A percentile compares a stretch with the other conserved stretches of the same genome.
Conservation (phyloP, 176 grass and related monocot genomes). For the Rhipidocladum racemiflorum region DNA sequence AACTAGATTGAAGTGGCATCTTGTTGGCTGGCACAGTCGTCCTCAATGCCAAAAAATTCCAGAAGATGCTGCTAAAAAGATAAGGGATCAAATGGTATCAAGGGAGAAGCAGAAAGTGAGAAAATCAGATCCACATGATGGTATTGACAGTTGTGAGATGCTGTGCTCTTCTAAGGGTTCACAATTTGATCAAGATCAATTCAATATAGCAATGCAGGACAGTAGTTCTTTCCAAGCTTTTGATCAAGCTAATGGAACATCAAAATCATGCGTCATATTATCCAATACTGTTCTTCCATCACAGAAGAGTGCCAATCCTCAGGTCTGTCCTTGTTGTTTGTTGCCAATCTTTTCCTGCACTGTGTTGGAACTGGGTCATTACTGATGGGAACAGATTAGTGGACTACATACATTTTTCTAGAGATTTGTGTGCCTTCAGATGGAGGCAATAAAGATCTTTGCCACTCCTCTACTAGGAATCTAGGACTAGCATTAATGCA, state of each 20-base stretch:
- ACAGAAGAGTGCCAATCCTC: constrained; percentile 7
- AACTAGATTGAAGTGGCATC: constrained; percentile 45
- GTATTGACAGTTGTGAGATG: constrained; percentile 1
- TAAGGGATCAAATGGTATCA: constrained; percentile 38
- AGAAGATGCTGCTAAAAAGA: constrained; percentile 32
- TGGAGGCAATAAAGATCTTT: constrained; percentile 9
- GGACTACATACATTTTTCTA: constrained; percentile 8
- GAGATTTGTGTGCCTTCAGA: not conserved
- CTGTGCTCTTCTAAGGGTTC: constrained; percentile 30
- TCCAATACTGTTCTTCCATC: constrained; percentile 22
- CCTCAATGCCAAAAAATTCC: constrained; percentile 23
- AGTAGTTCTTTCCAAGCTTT: constrained; percentile 25
- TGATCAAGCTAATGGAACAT: constrained; percentile 28
- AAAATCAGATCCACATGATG: constrained; percentile 18
- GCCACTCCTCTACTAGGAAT: not conserved
- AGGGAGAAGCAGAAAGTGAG: constrained; percentile 27
- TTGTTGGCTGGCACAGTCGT: constrained; percentile 38
- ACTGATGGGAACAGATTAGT: not conserved
- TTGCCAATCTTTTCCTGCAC: constrained; percentile 1
- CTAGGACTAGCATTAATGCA: constrained; percentile 8
- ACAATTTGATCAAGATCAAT: constrained; percentile 28
- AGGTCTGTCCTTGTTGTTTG: constrained; percentile 24
- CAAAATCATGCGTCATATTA: constrained; percentile 12
- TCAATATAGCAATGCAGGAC: constrained; percentile 2
- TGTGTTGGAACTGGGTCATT: constrained; percentile 17